These are phyloP conservation scores for Citrus inodora DNA, from an alignment of 345 rosid species.

Conservation along the genomic window DNA sequence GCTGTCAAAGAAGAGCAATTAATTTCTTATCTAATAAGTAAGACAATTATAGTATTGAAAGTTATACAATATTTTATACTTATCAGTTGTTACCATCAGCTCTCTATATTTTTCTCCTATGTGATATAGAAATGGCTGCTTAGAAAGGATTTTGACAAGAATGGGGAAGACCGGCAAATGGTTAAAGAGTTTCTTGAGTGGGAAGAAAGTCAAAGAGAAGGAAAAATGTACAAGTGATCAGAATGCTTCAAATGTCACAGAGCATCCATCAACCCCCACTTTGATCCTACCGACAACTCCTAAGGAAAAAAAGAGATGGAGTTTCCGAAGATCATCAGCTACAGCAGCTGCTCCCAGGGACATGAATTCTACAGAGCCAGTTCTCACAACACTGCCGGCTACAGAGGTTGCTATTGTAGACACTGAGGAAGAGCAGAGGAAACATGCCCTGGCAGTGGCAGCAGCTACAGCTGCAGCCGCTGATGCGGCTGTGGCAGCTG, in stretches of 20 bases:
- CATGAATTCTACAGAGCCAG: conserved; percentile 27
- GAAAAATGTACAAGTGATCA: conserved; percentile 17
- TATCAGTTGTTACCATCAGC: conserved; percentile 16
- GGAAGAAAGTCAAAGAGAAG: conserved; percentile 60
- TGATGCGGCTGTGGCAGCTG: conserved; percentile 48
- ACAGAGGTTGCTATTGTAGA: conserved; percentile 11
- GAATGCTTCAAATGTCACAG: conserved; percentile 18
- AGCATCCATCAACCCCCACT: conserved; percentile 47
- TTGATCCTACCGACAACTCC: conserved; percentile 49
- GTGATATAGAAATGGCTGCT: conserved; percentile 20
- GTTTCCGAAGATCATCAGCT: conserved; percentile 82
- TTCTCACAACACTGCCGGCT: conserved; percentile 13
- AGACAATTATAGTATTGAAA: conserved; percentile 11
- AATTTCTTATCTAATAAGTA: conserved; percentile 5
- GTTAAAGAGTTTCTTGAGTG: conserved; percentile 64
- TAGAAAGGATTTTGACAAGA: conserved; percentile 22
- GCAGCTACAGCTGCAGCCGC: conserved; percentile 41
- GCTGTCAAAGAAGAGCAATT: conserved; percentile 26
- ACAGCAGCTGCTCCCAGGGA: conserved; percentile 34
- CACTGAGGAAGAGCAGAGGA: conserved; percentile 41
- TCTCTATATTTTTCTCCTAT: conserved; percentile 18
- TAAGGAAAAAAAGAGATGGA: conserved; percentile 82
- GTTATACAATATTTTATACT: conserved; percentile 7
- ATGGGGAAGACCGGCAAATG: conserved; percentile 92
- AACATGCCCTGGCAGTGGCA: conserved; percentile 44